Conservation (phyloP, 768 basidiomycete species). For the Coprinellus aureogranulatus region DNA sequence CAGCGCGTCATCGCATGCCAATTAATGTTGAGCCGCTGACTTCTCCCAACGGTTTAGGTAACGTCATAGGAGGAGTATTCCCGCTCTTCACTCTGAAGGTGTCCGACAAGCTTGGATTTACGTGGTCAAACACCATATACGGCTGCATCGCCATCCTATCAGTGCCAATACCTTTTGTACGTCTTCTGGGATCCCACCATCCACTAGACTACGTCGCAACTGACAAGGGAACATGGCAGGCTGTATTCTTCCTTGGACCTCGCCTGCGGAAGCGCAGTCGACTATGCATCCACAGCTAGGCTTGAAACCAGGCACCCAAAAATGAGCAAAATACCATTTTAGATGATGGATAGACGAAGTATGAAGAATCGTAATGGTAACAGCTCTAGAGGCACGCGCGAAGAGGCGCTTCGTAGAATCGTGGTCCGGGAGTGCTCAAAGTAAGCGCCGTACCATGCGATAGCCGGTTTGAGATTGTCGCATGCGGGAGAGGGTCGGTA, state of each 20-base stretch:
- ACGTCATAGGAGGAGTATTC: conserved; percentile 46
- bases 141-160: conserved; percentile 46
- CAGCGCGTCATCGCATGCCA: not conserved
- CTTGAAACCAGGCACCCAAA: too few species aligned
- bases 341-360: too few species aligned
- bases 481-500: too few species aligned
- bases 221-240: conserved; percentile 8
- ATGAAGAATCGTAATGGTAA: too few species aligned
- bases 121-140: conserved; percentile 55
- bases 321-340: too few species aligned
- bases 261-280: conserved; percentile 1
- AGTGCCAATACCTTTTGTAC: conserved; percentile 50
- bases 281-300: conserved; percentile 2
- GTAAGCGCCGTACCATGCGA: too few species aligned
- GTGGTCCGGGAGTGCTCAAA: too few species aligned
- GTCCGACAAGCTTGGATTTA: conserved; percentile 49
- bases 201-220: not conserved
- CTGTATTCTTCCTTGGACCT: conserved; percentile 30
- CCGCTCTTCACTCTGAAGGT: conserved; percentile 58
- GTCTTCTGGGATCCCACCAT: conserved; percentile 12
- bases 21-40: too few species aligned
- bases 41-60: too few species aligned
- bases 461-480: too few species aligned
- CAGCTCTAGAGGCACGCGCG: too few species aligned
- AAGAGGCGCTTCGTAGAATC: too few species aligned